Percentiles rank a stretch among this genome's conserved stretches.
Evolutionary conservation across 495 filamentous ascomycete genomes (phyloP).

Genomic region (Neurospora sp.): DNA sequence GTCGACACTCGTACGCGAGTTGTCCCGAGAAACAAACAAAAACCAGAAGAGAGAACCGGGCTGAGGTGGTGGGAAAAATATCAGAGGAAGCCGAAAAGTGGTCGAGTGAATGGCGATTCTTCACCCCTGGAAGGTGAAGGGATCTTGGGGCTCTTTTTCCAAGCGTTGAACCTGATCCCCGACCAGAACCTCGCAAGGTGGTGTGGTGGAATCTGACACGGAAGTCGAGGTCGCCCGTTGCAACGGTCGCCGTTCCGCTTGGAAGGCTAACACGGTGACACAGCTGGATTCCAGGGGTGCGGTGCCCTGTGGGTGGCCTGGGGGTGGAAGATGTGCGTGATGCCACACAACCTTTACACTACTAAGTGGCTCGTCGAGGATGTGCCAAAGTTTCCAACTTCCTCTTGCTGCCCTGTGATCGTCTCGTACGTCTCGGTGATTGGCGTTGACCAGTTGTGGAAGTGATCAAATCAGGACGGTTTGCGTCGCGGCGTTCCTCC

Average conservation of each 20-base stretch:
- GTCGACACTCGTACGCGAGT: background rate
- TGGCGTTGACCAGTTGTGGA: background rate
- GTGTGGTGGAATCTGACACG: background rate
- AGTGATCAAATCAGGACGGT: background rate
- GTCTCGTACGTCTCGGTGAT: background rate
- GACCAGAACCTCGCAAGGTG: background rate
- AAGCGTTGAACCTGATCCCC: background rate
- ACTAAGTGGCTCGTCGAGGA: background rate
- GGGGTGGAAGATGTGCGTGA: background rate
- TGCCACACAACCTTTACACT: background rate
- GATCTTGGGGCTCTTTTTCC: background rate
- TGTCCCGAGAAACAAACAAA: background rate
- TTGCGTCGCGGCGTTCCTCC: background rate
- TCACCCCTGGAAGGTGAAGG: background rate
- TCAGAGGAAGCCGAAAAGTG: background rate
- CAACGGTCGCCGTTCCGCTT: constrained; percentile 2
- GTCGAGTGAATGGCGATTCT: background rate
- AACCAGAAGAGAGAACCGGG: background rate
- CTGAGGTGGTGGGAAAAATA: background rate
- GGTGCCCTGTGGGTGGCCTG: background rate
- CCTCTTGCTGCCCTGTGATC: background rate
- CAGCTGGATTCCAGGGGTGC: background rate
- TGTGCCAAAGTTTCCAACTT: background rate
- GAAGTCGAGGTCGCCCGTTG: background rate
- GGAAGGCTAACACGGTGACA: constrained; percentile 2